phyloP scores from a whole-genome alignment of 345 rosid species.

The Sisymbrium irio region DNA sequence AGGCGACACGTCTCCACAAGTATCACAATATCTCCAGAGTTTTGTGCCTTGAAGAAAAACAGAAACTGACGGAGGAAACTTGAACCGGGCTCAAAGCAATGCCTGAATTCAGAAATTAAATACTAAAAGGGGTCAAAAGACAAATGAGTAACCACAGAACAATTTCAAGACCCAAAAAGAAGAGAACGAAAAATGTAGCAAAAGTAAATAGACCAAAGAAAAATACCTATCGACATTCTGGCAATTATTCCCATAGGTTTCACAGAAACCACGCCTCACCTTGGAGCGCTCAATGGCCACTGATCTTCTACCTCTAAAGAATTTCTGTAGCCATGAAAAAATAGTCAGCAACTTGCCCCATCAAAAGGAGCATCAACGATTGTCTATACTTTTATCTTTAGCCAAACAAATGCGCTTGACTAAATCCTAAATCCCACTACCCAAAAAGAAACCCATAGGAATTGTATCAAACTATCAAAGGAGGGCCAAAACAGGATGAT shows the following conservation, averaged over 20 bases:
- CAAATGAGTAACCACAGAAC: not conserved
- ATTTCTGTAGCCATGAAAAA: conserved; percentile 65
- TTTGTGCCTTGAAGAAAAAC: conserved; percentile 67
- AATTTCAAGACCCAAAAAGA: not conserved
- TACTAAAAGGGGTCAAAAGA: not conserved
- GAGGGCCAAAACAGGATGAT: not conserved
- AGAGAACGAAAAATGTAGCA: not conserved
- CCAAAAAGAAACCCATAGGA: not conserved
- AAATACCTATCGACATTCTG: conserved; percentile 75
- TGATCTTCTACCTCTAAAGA: conserved; percentile 87
- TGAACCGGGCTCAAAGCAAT: conserved; percentile 84
- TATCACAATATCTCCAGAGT: conserved; percentile 50
- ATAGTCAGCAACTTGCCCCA: conserved; percentile 38
- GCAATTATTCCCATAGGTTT: conserved; percentile 57
- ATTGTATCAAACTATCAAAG: not conserved
- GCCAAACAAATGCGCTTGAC: not conserved
- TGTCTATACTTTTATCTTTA: not conserved
- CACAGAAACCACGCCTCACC: conserved; percentile 64
- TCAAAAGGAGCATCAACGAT: not conserved
- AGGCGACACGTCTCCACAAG: conserved; percentile 69
- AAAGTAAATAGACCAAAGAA: not conserved
- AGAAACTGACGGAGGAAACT: conserved; percentile 70
- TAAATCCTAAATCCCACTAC: conserved; percentile 18
- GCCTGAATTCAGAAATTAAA: conserved; percentile 46
- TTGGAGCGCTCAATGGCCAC: conserved; percentile 58